These are phyloP conservation scores for Sporothrix brunneoviolacea DNA, from an alignment of 2,329 filamentous ascomycete genomes.

Conservation along the genomic window DNA sequence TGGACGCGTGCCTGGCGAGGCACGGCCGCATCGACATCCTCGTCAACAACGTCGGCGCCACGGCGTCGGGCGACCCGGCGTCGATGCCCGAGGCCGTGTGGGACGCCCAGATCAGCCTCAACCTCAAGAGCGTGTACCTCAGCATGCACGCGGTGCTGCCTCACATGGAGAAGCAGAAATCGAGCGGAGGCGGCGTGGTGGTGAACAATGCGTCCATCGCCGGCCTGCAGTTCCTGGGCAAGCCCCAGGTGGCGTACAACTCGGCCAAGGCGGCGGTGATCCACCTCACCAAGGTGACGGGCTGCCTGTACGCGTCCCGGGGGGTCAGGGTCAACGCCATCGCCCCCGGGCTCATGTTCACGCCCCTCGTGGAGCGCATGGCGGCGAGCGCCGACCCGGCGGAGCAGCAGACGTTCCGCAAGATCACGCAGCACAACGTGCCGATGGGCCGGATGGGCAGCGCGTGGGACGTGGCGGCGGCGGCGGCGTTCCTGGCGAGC, in stretches of 20 bases:
- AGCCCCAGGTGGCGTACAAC: constrained; percentile 67
- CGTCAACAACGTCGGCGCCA: constrained; percentile 58
- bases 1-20: constrained; percentile 34
- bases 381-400: constrained; percentile 34
- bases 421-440: constrained; percentile 42
- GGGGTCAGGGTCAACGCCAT: constrained; percentile 64
- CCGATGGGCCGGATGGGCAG: constrained; percentile 46
- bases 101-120: constrained; percentile 39
- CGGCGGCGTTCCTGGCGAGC: constrained; percentile 45
- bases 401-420: constrained; percentile 37
- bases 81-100: constrained; percentile 35
- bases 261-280: constrained; percentile 60
- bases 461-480: constrained; percentile 44
- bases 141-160: constrained; percentile 38
- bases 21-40: constrained; percentile 57
- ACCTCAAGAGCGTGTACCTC: constrained; percentile 42
- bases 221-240: constrained; percentile 38
- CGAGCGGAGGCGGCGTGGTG: constrained; percentile 22
- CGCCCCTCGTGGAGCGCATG: constrained; percentile 34
- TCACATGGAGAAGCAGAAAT: constrained; percentile 39
- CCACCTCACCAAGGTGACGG: constrained; percentile 43
- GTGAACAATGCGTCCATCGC: constrained; percentile 38
- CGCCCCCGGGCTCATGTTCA: constrained; percentile 67
- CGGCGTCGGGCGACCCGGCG: constrained; percentile 35
- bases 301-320: constrained; percentile 68